Base-by-base conservation (phyloP, 495 filamentous ascomycete genomes). In the Cercophora newfieldiana region DNA sequence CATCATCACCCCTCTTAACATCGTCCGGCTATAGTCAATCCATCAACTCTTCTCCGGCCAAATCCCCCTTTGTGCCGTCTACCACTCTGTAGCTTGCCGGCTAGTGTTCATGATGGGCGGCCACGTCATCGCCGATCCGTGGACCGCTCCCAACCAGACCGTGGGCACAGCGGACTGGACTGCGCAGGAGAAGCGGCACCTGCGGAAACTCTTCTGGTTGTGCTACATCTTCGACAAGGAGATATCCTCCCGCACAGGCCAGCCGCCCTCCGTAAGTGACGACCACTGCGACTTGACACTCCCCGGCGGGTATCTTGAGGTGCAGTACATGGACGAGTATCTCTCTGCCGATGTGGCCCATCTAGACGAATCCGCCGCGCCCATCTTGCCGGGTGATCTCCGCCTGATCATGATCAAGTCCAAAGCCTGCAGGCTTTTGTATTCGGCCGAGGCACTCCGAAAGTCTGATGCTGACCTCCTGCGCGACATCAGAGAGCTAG, bases 211-310 rank as follows among this genome's bases (percentile, higher is more conserved):
- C 0, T 86, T 86, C 67, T 86, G 83, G 84, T 70, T 85, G 3
- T 80, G 80, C 72, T 86, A 84, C 56, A 78, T 73, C 1, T 61
- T 83, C 30, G 84, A 86, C 58, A 85, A 84, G 65, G 82, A 85
- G 53, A 67, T 85, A 12, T 72, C 79, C 0, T 70, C 85, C 7
- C 79, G 83, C 29, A 84, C 78, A 0, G 84, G 83, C 6, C 82
- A 83, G 66, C 83, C 83, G 7, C 81, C 82, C n/a, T 69, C 74
- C 2, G 80, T 85, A 44, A 71, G 74, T 14, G 82, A 86, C 58
- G 81, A 85, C 24, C 81, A 84, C 62, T 86, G 84, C 68, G 83
- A 85, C 67, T 71, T 86, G 19, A 81, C 82, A 0, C 72, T 85
- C 7, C 83, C 83, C 0, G 72, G 74, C 6, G 77, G 75, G 2